Evolutionary conservation across 495 filamentous ascomycete species (phyloP).

Genomic region (Hyphodiscus hymeniophilus): DNA sequence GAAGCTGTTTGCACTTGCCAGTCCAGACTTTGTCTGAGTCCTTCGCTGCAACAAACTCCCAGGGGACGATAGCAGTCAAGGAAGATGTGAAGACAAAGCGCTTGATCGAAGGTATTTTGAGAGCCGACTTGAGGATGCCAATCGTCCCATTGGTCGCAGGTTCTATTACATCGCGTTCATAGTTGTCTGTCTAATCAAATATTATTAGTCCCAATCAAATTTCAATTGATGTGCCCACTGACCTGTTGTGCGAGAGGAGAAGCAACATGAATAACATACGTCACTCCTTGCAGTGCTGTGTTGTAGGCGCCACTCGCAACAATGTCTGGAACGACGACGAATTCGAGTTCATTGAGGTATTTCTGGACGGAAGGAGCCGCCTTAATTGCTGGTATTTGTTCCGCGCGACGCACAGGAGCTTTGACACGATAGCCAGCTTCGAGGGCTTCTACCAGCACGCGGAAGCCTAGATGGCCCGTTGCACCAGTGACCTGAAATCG

Average conservation of each 20-base stretch:
- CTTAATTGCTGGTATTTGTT: background rate
- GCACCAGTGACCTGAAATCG: constrained; percentile 25
- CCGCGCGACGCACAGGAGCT: constrained; percentile 33
- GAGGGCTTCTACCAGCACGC: constrained; percentile 28
- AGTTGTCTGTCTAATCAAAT: background rate
- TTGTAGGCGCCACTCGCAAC: constrained; percentile 32
- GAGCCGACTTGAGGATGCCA: constrained; percentile 30
- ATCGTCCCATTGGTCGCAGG: constrained; percentile 27
- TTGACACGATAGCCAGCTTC: constrained; percentile 34
- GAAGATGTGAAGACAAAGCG: constrained; percentile 35
- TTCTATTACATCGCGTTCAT: background rate
- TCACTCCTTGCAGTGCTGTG: constrained; percentile 33
- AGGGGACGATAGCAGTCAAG: constrained; percentile 6
- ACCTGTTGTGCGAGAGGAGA: constrained; percentile 15
- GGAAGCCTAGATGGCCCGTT: constrained; percentile 16
- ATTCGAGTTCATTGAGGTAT: constrained; percentile 24
- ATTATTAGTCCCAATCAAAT: background rate
- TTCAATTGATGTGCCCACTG: constrained; percentile 3
- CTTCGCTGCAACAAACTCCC: constrained; percentile 2
- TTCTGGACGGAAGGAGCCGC: background rate
- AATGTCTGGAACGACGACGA: constrained; percentile 38
- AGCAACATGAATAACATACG: constrained; percentile 44
- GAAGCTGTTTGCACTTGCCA: no score
- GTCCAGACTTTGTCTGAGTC: no score
- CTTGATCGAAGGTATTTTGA: constrained; percentile 24